Percentiles rank a stretch among this genome's conserved stretches.
Conservation (phyloP, 2,329 filamentous ascomycete genomes). For the Curvularia hawaiiensis region DNA sequence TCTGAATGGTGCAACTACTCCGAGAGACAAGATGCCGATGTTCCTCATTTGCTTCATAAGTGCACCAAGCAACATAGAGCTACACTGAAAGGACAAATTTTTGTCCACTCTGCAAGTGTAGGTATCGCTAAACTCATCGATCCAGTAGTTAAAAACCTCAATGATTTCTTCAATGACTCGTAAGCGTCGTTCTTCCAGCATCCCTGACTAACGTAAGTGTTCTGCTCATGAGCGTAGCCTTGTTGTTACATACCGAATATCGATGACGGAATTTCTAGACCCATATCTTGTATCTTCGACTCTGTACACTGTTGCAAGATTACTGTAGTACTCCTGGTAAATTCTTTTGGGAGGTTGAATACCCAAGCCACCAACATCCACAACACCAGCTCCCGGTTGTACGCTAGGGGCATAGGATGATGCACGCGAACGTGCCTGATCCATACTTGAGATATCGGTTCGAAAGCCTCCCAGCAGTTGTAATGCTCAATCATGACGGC, state of each 20-base stretch:
- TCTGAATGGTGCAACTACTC: slow-evolving; percentile 15
- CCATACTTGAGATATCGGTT: slow-evolving; percentile 52
- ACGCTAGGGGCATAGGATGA: slow-evolving; percentile 10
- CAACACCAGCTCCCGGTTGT: slow-evolving; percentile 26
- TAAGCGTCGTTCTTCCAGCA: neutral
- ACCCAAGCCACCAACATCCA: slow-evolving; percentile 33
- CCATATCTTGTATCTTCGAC: slow-evolving; percentile 9
- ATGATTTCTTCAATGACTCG: neutral
- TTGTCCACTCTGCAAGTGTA: neutral
- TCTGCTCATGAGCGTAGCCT: neutral
- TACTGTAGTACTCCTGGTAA: slow-evolving; percentile 14
- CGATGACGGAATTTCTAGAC: slow-evolving; percentile 14
- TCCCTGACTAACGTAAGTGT: neutral
- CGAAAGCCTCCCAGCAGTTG: slow-evolving; percentile 50
- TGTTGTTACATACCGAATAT: slow-evolving; percentile 10
- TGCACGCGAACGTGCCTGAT: slow-evolving; percentile 31
- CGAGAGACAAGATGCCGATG: slow-evolving; percentile 7
- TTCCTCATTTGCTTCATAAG: slow-evolving; percentile 24
- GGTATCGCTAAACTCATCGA: neutral
- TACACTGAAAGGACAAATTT: slow-evolving; percentile 14
- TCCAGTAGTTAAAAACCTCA: neutral
- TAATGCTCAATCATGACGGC: slow-evolving; percentile 53
- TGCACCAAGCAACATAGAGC: slow-evolving; percentile 24
- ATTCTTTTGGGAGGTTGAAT: slow-evolving; percentile 19
- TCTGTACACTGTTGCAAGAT: slow-evolving; percentile 5